These are phyloP conservation scores for Colletotrichum theobromicola DNA, from an alignment of 2,329 filamentous ascomycete species.

Conservation along the genomic window DNA sequence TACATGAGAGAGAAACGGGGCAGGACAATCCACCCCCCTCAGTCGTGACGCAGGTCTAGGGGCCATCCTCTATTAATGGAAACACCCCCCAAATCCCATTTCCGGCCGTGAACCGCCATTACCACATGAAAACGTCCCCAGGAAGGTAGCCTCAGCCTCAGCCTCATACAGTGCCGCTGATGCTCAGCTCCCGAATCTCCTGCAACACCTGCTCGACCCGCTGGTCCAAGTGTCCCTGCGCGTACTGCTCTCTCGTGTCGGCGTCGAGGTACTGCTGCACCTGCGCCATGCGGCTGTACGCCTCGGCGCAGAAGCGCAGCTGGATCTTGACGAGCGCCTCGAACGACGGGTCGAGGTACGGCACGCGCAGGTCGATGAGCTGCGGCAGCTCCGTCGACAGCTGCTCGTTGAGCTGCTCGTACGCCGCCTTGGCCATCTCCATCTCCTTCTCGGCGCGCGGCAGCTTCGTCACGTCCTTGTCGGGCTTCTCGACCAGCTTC, in stretches of 20 bases:
- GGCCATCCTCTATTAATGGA: slow-evolving; percentile 1
- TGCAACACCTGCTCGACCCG: slow-evolving; percentile 95
- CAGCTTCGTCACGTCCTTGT: slow-evolving; percentile 97
- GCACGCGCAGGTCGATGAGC: slow-evolving; percentile 94
- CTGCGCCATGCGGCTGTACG: slow-evolving; percentile 97
- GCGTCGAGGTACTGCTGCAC: slow-evolving; percentile 98
- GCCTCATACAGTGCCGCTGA: slow-evolving; percentile 71
- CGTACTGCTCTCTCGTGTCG: slow-evolving; percentile 95
- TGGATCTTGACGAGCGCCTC: slow-evolving; percentile 99
- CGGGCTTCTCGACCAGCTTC: slow-evolving; percentile 95
- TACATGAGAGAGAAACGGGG: slow-evolving; percentile 7
- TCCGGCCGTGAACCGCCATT: neutral
- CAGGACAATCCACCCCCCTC: neutral
- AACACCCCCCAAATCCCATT: neutral
- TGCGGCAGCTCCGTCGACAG: slow-evolving; percentile 91
- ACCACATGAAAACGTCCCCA: neutral
- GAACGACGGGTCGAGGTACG: slow-evolving; percentile 95
- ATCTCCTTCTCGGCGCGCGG: slow-evolving; percentile 95
- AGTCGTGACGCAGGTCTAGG: neutral
- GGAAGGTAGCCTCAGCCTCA: neutral
- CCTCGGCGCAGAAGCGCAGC: slow-evolving; percentile 95
- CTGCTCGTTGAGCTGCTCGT: slow-evolving; percentile 97
- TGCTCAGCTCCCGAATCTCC: slow-evolving; percentile 96
- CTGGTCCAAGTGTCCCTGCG: slow-evolving; percentile 87
- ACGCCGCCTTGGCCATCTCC: slow-evolving; percentile 90